phyloP scores from a whole-genome alignment of 768 basidiomycete species.

The Tylopilus plumbeoviolaceoides region DNA sequence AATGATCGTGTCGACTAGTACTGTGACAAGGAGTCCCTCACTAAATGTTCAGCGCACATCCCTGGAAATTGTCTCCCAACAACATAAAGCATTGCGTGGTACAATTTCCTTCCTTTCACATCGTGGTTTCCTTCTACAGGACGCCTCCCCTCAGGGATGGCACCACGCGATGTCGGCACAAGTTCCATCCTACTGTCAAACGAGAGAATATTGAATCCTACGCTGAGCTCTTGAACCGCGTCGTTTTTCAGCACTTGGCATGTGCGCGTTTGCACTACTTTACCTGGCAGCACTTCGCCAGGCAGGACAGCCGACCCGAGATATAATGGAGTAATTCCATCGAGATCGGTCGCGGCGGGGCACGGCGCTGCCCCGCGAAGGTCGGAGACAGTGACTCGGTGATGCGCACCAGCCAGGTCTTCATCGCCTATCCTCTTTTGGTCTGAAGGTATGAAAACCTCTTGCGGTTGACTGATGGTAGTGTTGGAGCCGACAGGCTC shows the following conservation, averaged over 20 bases:
- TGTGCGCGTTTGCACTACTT: background rate
- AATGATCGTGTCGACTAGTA: too few species aligned
- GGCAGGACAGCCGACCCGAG: constrained; percentile 2
- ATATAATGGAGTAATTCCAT: background rate
- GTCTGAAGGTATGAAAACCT: background rate
- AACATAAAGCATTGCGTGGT: constrained; percentile 5
- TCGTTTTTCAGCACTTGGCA: background rate
- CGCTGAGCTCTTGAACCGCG: background rate
- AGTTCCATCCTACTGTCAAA: constrained; percentile 2
- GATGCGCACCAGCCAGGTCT: background rate
- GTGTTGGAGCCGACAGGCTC: background rate
- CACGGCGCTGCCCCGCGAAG: background rate
- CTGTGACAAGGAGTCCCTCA: background rate
- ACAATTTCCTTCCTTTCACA: constrained; percentile 2
- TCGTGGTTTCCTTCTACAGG: constrained; percentile 5
- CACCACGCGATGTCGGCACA: constrained; percentile 1
- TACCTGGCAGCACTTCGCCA: background rate
- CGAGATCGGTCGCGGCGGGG: background rate
- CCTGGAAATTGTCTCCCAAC: constrained; percentile 9
- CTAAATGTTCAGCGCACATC: constrained; percentile 6
- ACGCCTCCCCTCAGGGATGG: constrained; percentile 1
- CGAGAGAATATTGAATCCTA: constrained; percentile 1
- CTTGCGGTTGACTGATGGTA: background rate
- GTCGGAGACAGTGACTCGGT: background rate
- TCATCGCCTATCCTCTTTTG: background rate